Percentiles rank a stretch among this genome's conserved stretches.
Conservation (phyloP, 805 yeast genomes). For the Debaryomyces prosopidis region DNA sequence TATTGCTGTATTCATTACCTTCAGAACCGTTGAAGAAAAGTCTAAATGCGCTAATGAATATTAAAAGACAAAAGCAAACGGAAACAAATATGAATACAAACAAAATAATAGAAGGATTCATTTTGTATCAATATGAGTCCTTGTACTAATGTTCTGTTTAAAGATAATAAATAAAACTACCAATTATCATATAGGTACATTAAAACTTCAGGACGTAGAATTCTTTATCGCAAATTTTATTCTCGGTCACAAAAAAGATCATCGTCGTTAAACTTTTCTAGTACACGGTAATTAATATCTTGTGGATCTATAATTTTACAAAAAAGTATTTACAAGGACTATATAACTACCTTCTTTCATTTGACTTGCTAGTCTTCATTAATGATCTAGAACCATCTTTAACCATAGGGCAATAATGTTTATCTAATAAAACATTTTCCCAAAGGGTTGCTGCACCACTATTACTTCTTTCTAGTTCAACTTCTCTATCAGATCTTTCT, state of each 20-base stretch:
- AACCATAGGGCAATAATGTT: slow-evolving; percentile 84
- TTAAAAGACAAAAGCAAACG: slow-evolving; percentile 4
- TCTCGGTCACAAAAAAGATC: too few species aligned
- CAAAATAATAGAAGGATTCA: slow-evolving; percentile 5
- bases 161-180: too few species aligned
- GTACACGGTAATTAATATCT: too few species aligned
- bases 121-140: neutral
- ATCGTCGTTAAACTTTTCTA: too few species aligned
- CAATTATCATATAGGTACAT: too few species aligned
- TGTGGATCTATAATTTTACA: neutral
- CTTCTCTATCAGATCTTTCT: slow-evolving; percentile 45
- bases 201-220: too few species aligned
- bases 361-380: slow-evolving; percentile 37
- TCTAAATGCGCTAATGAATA: slow-evolving; percentile 11
- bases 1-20: slow-evolving; percentile 11
- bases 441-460: slow-evolving; percentile 88
- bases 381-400: slow-evolving; percentile 57
- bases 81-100: slow-evolving; percentile 4
- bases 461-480: slow-evolving; percentile 72
- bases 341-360: slow-evolving; percentile 3
- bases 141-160: too few species aligned
- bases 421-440: slow-evolving; percentile 78
- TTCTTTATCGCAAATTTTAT: too few species aligned
- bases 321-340: slow-evolving; percentile 1
- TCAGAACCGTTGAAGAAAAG: slow-evolving; percentile 6